Evolutionary conservation across 768 basidiomycete genomes (phyloP).

Genomic region (Rhizopogon rudus): DNA sequence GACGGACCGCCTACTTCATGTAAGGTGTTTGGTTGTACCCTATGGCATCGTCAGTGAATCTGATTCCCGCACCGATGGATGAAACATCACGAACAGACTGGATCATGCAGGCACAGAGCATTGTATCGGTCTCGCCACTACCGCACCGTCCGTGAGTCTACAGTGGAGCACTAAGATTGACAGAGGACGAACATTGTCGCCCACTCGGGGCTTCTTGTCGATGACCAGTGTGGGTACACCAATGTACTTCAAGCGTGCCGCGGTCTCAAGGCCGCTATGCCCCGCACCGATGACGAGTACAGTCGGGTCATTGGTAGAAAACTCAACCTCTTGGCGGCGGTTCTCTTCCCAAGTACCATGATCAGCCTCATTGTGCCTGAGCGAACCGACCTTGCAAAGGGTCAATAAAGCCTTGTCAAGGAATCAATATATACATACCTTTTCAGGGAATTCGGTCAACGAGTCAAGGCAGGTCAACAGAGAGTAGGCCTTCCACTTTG

Average conservation of each 20-base stretch:
- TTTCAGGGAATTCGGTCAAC: conserved; percentile 52
- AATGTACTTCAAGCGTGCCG: conserved; percentile 60
- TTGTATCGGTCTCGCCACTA: conserved; percentile 39
- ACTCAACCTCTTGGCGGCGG: conserved; percentile 38
- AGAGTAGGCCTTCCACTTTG: conserved; percentile 56
- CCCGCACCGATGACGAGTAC: conserved; percentile 64
- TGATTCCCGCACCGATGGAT: background rate
- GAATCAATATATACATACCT: conserved; percentile 14
- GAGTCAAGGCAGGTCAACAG: conserved; percentile 59
- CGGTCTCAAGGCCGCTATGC: conserved; percentile 56
- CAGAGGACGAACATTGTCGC: conserved; percentile 33
- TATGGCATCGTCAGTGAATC: conserved; percentile 7
- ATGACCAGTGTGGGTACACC: conserved; percentile 52
- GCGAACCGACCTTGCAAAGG: no score
- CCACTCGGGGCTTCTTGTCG: conserved; percentile 47
- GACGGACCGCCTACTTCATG: conserved; percentile 32
- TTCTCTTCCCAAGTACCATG: conserved; percentile 53
- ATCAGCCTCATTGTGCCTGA: conserved; percentile 18
- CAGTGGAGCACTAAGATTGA: no score
- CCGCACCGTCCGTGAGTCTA: background rate
- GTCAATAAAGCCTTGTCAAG: background rate
- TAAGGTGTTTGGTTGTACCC: conserved; percentile 56
- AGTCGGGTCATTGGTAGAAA: conserved; percentile 43
- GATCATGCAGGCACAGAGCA: conserved; percentile 46
- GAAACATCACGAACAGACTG: conserved; percentile 33